Evolutionary conservation across 345 rosid genomes (phyloP), one percentile per base, ranked within the genome.

Genomic region (Heritiera fomes): DNA sequence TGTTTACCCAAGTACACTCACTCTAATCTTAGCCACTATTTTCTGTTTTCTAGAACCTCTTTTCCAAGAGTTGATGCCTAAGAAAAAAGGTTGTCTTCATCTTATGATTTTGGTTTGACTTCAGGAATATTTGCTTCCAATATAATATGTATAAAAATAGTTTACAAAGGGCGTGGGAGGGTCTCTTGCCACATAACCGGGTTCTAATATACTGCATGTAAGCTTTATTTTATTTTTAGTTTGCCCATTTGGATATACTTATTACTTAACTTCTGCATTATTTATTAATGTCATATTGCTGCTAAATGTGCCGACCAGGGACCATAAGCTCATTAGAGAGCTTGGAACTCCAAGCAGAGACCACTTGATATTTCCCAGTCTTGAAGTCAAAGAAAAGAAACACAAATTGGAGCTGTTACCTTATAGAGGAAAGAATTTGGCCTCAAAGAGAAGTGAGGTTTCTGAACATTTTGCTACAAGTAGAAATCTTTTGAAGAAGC

Each of bases 181-280:
- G 28, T 75, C 80, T 87, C 75, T 81, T 92, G 79, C 89, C 90
- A 4, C 80, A 80, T 78, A 83, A 88, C 66, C 79, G 86, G 81
- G 84, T 91, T 80, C 85, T 92, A 71, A 90, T 92, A 76, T 90
- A 87, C 82, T 91, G 97, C 86, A 67, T 88, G 97, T 90, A 87
- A 84, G 92, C 43, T 43, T 66, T 52, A 20, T 46, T 70, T 49
- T 47, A 38, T 30, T 52, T n/a, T 40, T 55, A 34, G 32, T 18
- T 59, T 62, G 12, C 66, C 69, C 10, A 7, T 45, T 75, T 60
- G 78, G 43, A 64, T 76, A 47, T 30, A 38, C 60, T 63, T 50
- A 9, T 34, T 12, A 45, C 61, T 28, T 56, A n/a, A 40, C 43
- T 46, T 11, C n/a, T 67, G 32, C 3, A 17, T 75, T 34, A 46